A percentile compares a stretch with the other conserved stretches of the same genome.
These are phyloP conservation scores for Coprinopsis marcescibilis DNA, from an alignment of 768 basidiomycete species.

Conservation along the genomic window DNA sequence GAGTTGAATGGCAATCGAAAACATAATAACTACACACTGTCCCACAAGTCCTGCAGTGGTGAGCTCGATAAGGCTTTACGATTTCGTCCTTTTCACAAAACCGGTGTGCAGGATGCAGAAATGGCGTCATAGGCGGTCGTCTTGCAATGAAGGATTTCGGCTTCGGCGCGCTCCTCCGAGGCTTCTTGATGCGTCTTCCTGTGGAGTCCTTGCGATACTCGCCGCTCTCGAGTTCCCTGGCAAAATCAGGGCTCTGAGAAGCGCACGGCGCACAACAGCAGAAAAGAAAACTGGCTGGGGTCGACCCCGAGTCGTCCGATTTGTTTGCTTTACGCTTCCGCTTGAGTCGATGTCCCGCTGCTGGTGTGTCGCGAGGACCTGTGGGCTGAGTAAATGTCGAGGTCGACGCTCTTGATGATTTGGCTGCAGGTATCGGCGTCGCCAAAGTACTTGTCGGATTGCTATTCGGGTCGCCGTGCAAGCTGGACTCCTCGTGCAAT, in stretches of 20 bases:
- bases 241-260: neutral
- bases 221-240: neutral
- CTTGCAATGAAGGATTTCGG: conserved; percentile 23
- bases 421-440: conserved; percentile 1
- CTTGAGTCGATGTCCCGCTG: neutral
- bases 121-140: conserved; percentile 30
- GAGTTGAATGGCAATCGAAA: conserved; percentile 1
- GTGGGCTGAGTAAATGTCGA: neutral
- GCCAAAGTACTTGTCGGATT: neutral
- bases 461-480: neutral
- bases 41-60: conserved; percentile 82
- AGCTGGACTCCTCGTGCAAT: neutral
- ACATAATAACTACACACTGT: conserved; percentile 48
- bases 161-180: neutral
- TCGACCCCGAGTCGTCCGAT: too few species aligned
- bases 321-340: neutral
- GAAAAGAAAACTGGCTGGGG: conserved; percentile 1
- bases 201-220: neutral
- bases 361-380: too few species aligned
- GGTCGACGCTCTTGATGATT: conserved; percentile 3
- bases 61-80: conserved; percentile 68
- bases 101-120: conserved; percentile 56
- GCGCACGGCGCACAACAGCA: conserved; percentile 6
- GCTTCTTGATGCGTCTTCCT: neutral
- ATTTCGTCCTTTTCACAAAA: conserved; percentile 62